Percentiles rank a stretch among this genome's conserved stretches.
Conservation (phyloP, 1,284 basidiomycete genomes). For the Naganishia liquefaciens region DNA sequence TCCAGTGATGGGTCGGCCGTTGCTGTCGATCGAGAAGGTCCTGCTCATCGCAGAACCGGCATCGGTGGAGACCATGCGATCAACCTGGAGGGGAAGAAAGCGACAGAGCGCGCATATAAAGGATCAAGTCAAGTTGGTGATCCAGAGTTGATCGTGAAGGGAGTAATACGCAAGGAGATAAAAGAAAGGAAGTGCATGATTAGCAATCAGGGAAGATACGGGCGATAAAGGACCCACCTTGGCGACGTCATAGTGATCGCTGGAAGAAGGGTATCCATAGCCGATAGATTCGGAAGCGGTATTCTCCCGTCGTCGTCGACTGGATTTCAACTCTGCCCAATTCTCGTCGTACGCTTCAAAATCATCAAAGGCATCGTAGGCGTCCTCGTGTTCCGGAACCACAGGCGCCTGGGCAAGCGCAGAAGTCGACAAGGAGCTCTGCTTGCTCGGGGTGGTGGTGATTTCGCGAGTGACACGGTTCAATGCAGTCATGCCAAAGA, state of each 20-base stretch:
- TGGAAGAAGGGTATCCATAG: constrained; percentile 16
- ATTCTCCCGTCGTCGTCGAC: constrained; percentile 20
- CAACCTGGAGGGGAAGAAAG: constrained; percentile 9
- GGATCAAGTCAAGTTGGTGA: not conserved
- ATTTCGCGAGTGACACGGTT: constrained; percentile 22
- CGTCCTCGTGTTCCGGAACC: constrained; percentile 4
- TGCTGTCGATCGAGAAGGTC: constrained; percentile 26
- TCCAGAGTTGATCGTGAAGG: not conserved
- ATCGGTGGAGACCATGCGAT: constrained; percentile 25
- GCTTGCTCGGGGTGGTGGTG: constrained; percentile 12
- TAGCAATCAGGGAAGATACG: not conserved
- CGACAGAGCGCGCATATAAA: not conserved
- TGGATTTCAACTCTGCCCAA: constrained; percentile 23
- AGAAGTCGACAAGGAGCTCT: constrained; percentile 21
- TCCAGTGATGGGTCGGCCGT: constrained; percentile 8
- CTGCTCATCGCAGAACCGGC: constrained; percentile 25
- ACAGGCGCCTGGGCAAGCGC: constrained; percentile 9
- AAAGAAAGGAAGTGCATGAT: constrained; percentile 4
- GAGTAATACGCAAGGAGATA: not conserved
- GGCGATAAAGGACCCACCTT: constrained; percentile 13
- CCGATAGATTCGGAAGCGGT: constrained; percentile 18
- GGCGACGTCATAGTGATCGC: constrained; percentile 19
- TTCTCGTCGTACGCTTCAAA: constrained; percentile 26
- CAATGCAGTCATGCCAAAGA: constrained; percentile 23
- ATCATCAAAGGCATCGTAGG: constrained; percentile 18